A percentile compares a stretch with the other conserved stretches of the same genome.
Conservation (phyloP, 495 filamentous ascomycete genomes). For the Arthonia radiata region DNA sequence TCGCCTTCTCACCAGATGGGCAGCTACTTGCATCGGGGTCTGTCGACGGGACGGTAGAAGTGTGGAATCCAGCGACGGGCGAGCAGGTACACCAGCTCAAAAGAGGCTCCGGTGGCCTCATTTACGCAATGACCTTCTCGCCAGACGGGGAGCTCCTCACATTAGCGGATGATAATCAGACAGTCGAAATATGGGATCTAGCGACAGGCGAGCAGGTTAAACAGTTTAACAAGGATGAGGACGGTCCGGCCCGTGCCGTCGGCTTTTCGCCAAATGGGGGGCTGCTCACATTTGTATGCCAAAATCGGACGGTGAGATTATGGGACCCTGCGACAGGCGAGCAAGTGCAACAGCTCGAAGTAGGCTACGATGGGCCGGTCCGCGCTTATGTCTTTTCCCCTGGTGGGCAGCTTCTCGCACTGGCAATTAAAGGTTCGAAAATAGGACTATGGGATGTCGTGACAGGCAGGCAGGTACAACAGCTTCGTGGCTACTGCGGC, state of each 20-base stretch:
- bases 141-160: constrained; percentile 9
- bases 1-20: constrained; percentile 10
- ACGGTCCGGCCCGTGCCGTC: too few relatives aligned
- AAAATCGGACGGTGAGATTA: constrained; percentile 7
- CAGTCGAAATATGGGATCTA: constrained; percentile 13
- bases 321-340: constrained; percentile 7
- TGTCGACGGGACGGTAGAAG: constrained; percentile 6
- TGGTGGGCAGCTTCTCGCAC: constrained; percentile 4
- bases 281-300: too few relatives aligned
- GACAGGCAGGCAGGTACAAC: too few relatives aligned
- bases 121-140: constrained; percentile 9
- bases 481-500: too few relatives aligned
- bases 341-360: constrained; percentile 4
- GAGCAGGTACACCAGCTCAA: constrained; percentile 9
- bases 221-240: too few relatives aligned
- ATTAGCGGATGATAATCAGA: constrained; percentile 8
- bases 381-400: constrained; percentile 6
- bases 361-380: constrained; percentile 2
- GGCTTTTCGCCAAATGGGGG: too few relatives aligned
- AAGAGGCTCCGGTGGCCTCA: constrained; percentile 8
- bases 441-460: too few relatives aligned
- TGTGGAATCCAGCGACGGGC: constrained; percentile 9
- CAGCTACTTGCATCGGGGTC: constrained; percentile 5
- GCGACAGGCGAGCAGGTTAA: background rate
- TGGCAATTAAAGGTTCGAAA: too few relatives aligned